These are phyloP conservation scores for Amaranthus tricolor DNA, from an alignment of 179 eudicot genomes.

Conservation along the genomic window DNA sequence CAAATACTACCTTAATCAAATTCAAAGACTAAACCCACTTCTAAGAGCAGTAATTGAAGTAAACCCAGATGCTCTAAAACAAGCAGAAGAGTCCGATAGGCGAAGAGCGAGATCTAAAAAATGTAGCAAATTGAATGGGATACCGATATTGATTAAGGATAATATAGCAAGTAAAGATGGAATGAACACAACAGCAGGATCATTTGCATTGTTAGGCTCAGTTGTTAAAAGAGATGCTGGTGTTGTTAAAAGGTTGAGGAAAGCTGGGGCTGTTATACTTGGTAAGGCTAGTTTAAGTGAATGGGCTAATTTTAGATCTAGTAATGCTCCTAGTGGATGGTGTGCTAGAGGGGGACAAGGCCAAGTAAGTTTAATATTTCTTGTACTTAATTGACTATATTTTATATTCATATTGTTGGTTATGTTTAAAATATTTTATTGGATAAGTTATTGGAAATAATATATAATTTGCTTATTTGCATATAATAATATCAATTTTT, in stretches of 20 bases:
- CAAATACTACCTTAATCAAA: conserved; percentile 39
- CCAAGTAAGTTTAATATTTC: conserved; percentile 23
- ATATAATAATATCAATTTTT: no score
- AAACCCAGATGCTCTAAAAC: conserved; percentile 46
- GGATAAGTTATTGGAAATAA: no score
- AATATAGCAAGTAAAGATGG: conserved; percentile 49
- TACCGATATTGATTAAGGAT: conserved; percentile 56
- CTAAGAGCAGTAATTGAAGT: conserved; percentile 50
- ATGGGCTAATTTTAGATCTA: conserved; percentile 43
- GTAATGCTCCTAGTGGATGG: conserved; percentile 42
- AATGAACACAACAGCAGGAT: conserved; percentile 57
- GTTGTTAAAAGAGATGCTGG: conserved; percentile 42
- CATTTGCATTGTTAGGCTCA: conserved; percentile 55
- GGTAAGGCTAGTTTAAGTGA: conserved; percentile 73
- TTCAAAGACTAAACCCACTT: conserved; percentile 39
- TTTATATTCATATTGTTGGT: no score
- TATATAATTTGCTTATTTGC: no score
- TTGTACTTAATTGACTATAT: background rate
- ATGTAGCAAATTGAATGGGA: conserved; percentile 30
- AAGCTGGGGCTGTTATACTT: conserved; percentile 48
- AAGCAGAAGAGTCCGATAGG: conserved; percentile 42
- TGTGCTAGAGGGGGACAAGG: conserved; percentile 51
- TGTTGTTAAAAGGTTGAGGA: conserved; percentile 44
- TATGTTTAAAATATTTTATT: no score
- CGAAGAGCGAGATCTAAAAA: conserved; percentile 21